Base-by-base conservation (phyloP, 2,329 filamentous ascomycete genomes). In the Colletotrichum sp. region DNA sequence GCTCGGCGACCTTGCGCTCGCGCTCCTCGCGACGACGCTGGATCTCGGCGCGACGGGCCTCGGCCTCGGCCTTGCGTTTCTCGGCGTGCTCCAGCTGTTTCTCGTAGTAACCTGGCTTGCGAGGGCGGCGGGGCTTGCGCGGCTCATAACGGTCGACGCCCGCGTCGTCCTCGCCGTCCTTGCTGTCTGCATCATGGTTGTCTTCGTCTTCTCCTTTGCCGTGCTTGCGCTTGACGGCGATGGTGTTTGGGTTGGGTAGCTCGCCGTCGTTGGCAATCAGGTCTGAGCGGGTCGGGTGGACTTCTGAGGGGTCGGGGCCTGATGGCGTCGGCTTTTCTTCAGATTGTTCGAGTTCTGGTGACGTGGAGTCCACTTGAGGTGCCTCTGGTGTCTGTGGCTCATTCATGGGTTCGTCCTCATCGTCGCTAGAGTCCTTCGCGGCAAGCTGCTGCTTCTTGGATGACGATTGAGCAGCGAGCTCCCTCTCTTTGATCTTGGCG, bases 401-500 rank as follows among this genome's bases (percentile, higher is more conserved):
- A 32, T 65, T 52, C 30, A 72, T 12, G 21, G 60, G 63, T 8
- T 72, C 77, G 12, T 67, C 72, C 8, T 79, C 80, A 12, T 79
- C 79, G 16, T 79, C 79, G 16, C 78, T 79, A 24, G 74, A 72
- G 30, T 79, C 78, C 49, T 78, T 69, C 34, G 62, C 66, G 36
- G 69, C 66, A 44, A 12, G 65, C 71, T 71, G 63, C 68, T 32
- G 70, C 34, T 36, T 76, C 78, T 21, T 81, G 67, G 49, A 79
- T 72, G 52, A 69, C 65, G 71, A 52, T 32, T 69, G 72, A 2
- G 75, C 55, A 18, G 71, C 75, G 52, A 87, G 84, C 82, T 92
- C 89, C 63, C 88, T 86, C 55, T 92, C 92, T 85, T 96, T 96
- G 78, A 98, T 88, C 85, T 98, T 98, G 78, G 94, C 94, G 83